Evolutionary conservation across 1,139 yeast species (phyloP).

Genomic region (Taiozyma sp.): DNA sequence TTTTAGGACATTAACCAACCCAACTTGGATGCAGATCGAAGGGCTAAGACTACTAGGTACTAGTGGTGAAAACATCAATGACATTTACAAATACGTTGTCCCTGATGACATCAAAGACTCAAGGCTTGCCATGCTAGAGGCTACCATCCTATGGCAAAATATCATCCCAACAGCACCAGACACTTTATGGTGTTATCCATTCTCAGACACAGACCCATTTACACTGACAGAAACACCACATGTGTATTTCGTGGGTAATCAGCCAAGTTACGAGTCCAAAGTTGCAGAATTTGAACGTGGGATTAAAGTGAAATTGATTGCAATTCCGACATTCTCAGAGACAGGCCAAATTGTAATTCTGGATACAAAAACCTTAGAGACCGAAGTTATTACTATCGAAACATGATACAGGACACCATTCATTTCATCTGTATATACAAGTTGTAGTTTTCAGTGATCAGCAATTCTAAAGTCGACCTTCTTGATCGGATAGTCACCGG

Average conservation of each 20-base stretch:
- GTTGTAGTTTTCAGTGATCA: neutral
- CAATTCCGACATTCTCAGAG: constrained; percentile 63
- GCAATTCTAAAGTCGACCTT: constrained; percentile 10
- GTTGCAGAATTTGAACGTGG: constrained; percentile 26
- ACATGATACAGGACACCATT: constrained; percentile 8
- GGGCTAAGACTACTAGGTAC: constrained; percentile 61
- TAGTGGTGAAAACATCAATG: constrained; percentile 81
- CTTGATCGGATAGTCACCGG: constrained; percentile 38
- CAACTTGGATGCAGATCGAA: constrained; percentile 57
- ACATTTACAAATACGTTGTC: constrained; percentile 59
- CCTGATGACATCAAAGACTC: constrained; percentile 33
- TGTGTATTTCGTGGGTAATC: constrained; percentile 84
- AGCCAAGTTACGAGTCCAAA: constrained; percentile 47
- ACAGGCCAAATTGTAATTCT: constrained; percentile 67
- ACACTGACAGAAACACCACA: constrained; percentile 72
- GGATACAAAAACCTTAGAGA: constrained; percentile 51
- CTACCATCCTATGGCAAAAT: constrained; percentile 78
- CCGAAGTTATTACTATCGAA: constrained; percentile 37
- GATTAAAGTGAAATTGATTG: constrained; percentile 44
- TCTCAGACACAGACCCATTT: constrained; percentile 75
- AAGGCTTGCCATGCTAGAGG: constrained; percentile 54
- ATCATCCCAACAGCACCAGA: constrained; percentile 96
- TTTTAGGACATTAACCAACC: constrained; percentile 60
- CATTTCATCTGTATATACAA: neutral
- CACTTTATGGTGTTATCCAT: constrained; percentile 88